These are phyloP conservation scores for Psilocybe tampanensis DNA, from an alignment of 768 basidiomycete species.

Conservation along the genomic window DNA sequence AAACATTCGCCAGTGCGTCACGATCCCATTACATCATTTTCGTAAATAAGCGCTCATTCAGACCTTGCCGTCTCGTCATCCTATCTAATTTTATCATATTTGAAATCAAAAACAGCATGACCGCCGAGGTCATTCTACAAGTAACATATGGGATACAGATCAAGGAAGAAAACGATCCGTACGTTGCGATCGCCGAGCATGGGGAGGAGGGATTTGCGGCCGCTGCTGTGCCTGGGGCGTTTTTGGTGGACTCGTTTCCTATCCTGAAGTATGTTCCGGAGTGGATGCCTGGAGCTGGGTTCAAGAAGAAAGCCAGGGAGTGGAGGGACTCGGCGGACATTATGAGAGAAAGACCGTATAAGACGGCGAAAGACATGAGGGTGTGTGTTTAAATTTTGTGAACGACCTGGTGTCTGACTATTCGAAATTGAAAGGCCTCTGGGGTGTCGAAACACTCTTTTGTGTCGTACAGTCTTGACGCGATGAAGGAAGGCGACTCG, in stretches of 20 bases:
- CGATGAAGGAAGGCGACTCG: conserved; percentile 10
- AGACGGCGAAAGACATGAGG: conserved; percentile 21
- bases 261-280: conserved; percentile 46
- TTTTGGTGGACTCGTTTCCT: conserved; percentile 45
- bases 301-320: conserved; percentile 48
- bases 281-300: conserved; percentile 64
- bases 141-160: conserved; percentile 50
- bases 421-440: conserved; percentile 16
- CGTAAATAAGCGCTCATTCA: background rate
- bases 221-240: conserved; percentile 39
- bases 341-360: conserved; percentile 40
- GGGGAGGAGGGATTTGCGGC: conserved; percentile 31
- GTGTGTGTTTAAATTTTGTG: conserved; percentile 21
- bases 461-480: conserved; percentile 17
- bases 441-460: conserved; percentile 21
- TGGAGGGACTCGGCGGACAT: conserved; percentile 41
- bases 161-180: conserved; percentile 41
- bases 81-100: background rate
- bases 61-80: background rate
- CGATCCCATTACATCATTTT: background rate
- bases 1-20: conserved; percentile 35
- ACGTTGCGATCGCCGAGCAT: conserved; percentile 40
- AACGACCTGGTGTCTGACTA: no score
- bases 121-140: conserved; percentile 39
- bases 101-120: conserved; percentile 28